These are phyloP conservation scores for Macrophomina pseudophaseolina DNA, from an alignment of 2,329 filamentous ascomycete species.

Conservation along the genomic window DNA sequence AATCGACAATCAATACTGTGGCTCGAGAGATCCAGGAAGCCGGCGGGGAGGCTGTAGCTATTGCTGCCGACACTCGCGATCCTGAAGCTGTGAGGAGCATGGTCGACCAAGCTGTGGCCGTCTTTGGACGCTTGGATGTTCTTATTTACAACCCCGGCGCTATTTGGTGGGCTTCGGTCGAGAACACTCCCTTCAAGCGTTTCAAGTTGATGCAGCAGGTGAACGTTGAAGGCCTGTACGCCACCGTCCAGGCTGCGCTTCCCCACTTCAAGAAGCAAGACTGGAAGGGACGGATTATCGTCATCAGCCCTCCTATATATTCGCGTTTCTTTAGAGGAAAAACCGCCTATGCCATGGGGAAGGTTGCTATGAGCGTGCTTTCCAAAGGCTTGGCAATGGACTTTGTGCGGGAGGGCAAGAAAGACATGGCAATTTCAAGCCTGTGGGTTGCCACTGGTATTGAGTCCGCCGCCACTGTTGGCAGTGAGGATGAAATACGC, in stretches of 20 bases:
- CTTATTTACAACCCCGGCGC: conserved; percentile 84
- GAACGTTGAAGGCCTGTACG: conserved; percentile 73
- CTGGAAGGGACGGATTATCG: conserved; percentile 69
- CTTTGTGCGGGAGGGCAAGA: conserved; percentile 68
- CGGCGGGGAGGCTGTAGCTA: conserved; percentile 67
- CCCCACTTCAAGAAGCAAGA: conserved; percentile 65
- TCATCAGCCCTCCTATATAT: conserved; percentile 86
- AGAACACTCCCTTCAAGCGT: conserved; percentile 74
- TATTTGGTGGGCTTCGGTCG: conserved; percentile 81
- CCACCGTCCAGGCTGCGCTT: conserved; percentile 68
- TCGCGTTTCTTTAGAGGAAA: conserved; percentile 84
- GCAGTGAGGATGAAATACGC: conserved; percentile 51
- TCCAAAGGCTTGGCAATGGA: conserved; percentile 86
- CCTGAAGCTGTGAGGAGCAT: conserved; percentile 65
- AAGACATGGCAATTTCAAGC: conserved; percentile 76
- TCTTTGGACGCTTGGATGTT: conserved; percentile 70
- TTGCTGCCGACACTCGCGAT: conserved; percentile 73
- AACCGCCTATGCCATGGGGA: conserved; percentile 79
- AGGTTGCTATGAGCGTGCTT: conserved; percentile 81
- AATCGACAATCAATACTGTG: conserved; percentile 82
- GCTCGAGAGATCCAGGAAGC: conserved; percentile 71
- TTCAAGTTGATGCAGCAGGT: conserved; percentile 65
- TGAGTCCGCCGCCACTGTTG: conserved; percentile 74
- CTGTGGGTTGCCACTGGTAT: conserved; percentile 84
- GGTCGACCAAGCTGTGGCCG: conserved; percentile 61